phyloP scores from a whole-genome alignment of 305 asterid genomes.

The Coffea humblotiana region DNA sequence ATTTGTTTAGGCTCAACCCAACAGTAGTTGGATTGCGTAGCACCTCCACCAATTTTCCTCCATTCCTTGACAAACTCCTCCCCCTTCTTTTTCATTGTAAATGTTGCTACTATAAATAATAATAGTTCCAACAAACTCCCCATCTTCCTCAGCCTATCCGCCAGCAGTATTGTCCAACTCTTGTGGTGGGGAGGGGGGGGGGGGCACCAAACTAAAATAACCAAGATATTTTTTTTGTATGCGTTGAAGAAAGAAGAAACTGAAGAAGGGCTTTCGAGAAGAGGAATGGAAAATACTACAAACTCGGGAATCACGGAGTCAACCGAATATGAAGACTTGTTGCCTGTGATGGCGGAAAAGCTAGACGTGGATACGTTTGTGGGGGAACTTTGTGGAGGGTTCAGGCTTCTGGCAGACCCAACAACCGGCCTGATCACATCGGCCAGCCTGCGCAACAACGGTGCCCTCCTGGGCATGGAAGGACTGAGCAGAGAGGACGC shows the following conservation, averaged over 20 bases:
- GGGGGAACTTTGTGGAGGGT: conserved; percentile 63
- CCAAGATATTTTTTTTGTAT: too few species aligned
- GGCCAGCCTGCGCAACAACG: conserved; percentile 46
- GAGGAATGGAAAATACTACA: neutral
- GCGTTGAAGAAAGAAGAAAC: too few species aligned
- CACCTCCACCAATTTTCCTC: neutral
- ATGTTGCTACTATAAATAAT: neutral
- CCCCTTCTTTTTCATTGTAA: too few species aligned
- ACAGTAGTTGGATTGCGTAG: neutral
- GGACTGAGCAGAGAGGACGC: conserved; percentile 64
- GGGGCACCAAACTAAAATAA: too few species aligned
- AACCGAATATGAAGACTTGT: conserved; percentile 53
- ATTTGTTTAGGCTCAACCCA: neutral
- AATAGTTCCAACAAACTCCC: too few species aligned
- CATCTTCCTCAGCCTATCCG: too few species aligned
- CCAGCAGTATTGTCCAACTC: too few species aligned
- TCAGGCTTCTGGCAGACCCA: conserved; percentile 58
- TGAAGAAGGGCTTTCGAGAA: neutral
- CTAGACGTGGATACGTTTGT: conserved; percentile 60
- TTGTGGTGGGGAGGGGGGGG: too few species aligned
- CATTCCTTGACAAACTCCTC: neutral
- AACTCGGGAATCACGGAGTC: conserved; percentile 3
- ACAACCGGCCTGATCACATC: conserved; percentile 54
- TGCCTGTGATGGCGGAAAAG: conserved; percentile 77
- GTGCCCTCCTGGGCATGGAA: conserved; percentile 52